Base-by-base conservation (phyloP, 345 rosid species). In the Arabidopsis suecica region DNA sequence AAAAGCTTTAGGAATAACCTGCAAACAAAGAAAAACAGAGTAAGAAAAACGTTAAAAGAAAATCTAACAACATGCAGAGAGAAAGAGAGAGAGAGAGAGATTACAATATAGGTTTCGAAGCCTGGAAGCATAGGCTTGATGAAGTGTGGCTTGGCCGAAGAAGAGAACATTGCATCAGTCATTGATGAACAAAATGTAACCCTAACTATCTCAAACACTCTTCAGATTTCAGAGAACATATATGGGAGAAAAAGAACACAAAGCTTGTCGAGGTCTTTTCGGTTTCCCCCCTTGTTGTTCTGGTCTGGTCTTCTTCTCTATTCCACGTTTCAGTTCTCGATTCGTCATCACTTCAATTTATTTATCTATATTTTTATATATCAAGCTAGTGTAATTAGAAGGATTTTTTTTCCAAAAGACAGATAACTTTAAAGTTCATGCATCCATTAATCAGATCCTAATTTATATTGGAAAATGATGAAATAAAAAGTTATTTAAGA, bases 1-100 rank as follows among this genome's bases (percentile, higher is more conserved):
- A 44, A 62, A 62, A 42, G 68, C 68, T 23, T 11, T 7, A 62
- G 68, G 53, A 42, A 62, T 62, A 6, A 32, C 12, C 68, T 62
- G 67, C 22, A 41, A 62, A 18, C 30, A 59, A 59, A 9, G 9
- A 42, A 34, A 9, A 59, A 41, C 22, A 5, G 6, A 22, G 11
- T n/a, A 30, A 28, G 1, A 1, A 12, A 14, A n/a, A 6, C 0
- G 25, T 10, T 0, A 14, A 5, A 18, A 32, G 7, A 7, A 56
- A 12, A 57, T 8, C 1, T 32, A 57, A 14, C 41, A 57, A 36
- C 64, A 60, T 37, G 28, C n/a, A 60, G 4, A 6, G 51, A 62
- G 9, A 28, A 20, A 41, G 6, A 41, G 22, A 36, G n/a, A 41
- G 22, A 36, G n/a, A 28, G 32, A 4, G 32, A 36, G 22, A 36